Conservation (phyloP, 495 filamentous ascomycete genomes). For the Penicillium flavigenum region DNA sequence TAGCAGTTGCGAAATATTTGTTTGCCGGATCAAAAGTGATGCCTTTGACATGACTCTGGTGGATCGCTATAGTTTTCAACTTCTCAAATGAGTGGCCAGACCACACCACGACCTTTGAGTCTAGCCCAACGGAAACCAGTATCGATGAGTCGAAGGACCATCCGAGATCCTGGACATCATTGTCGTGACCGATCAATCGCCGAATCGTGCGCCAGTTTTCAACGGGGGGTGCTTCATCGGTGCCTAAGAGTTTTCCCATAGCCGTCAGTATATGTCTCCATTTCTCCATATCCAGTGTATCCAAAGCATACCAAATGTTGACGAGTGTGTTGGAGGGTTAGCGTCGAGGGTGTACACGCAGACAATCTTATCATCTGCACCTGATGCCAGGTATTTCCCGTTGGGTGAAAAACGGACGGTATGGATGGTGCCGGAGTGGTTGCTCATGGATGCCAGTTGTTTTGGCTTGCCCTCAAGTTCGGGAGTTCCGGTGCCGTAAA, state of each 20-base stretch:
- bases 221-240: conserved; percentile 86
- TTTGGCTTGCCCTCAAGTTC: conserved; percentile 71
- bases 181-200: conserved; percentile 93
- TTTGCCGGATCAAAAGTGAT: conserved; percentile 98
- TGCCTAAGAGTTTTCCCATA: conserved; percentile 50
- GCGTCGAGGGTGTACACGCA: conserved; percentile 91
- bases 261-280: background rate
- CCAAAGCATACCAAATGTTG: conserved; percentile 67
- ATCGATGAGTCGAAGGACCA: conserved; percentile 97
- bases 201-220: conserved; percentile 97
- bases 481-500: conserved; percentile 72
- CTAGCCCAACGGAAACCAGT: conserved; percentile 90
- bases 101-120: conserved; percentile 98
- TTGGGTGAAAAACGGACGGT: conserved; percentile 94
- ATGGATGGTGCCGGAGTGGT: conserved; percentile 96
- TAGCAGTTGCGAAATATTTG: conserved; percentile 98
- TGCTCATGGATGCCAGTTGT: conserved; percentile 95
- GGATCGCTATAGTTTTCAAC: conserved; percentile 83
- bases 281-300: background rate
- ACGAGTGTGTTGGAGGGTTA: conserved; percentile 68
- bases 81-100: conserved; percentile 97
- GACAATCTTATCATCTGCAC: conserved; percentile 97
- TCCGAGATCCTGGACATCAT: conserved; percentile 96
- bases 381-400: conserved; percentile 88
- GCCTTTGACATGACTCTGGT: conserved; percentile 97